Evolutionary conservation across 2,329 filamentous ascomycete genomes (phyloP), one percentile per base, ranked within the genome.

Genomic region (Lasiodiplodia hormozganensis): DNA sequence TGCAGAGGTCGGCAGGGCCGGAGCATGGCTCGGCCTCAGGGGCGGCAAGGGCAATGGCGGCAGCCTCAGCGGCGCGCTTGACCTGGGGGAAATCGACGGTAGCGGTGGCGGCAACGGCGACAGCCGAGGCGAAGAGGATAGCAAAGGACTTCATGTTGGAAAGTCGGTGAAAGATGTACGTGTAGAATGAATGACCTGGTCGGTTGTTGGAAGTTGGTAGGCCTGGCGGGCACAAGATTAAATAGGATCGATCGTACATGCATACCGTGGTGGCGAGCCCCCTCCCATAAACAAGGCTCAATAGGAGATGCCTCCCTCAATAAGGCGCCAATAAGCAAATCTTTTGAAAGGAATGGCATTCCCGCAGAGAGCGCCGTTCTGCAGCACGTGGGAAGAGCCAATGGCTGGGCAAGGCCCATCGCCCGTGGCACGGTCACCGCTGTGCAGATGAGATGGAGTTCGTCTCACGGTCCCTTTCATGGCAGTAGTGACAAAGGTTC

Each of bases 81-180:
- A 71, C 68, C 57, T 73, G 74, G 51, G 49, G 67, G 69, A 74
- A 77, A 40, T 49, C 8, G 72, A 81, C 81, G 67, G 79, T 71
- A 75, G 76, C 79, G 68, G 81, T 79, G 65, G 82, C 67, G 70
- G 78, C 75, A 73, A 79, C 79, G 65, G 80, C 80, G 60, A 85
- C 70, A 62, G 83, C 74, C 64, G 77, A 72, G 67, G 81, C 77
- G 58, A 80, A 73, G 65, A 84, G 73, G 65, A 84, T 68, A 66
- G 79, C 74, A 71, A 81, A 76, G 75, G 85, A 72, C 79, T 84
- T 86, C 85, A 87, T 87, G 65, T 68, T 81, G 75, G 8, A n/a
- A 58, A 58, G 65, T 62, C 64, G 25, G 16, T 16, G 18, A 51
- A 51, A 16, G 21, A 16, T n/a, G 23, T 49, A 47, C 10, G 16